phyloP scores from a whole-genome alignment of 208 protist species.

The Acanthamoeba castellanii region DNA sequence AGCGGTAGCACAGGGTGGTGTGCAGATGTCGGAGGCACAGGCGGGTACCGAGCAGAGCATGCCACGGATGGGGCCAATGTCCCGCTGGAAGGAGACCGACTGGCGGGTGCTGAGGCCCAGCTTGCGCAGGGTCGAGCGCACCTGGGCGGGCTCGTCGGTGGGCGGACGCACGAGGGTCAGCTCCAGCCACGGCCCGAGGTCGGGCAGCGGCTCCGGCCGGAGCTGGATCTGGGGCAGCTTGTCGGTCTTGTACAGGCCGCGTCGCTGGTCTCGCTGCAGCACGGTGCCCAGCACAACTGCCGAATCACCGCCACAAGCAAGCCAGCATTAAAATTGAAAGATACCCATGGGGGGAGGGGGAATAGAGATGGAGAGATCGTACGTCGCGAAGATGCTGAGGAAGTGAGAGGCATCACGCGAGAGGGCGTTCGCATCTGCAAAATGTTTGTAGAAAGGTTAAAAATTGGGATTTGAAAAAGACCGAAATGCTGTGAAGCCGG shows the following conservation, averaged over 20 bases:
- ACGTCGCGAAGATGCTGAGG: background rate
- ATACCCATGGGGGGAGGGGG: background rate
- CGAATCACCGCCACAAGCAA: background rate
- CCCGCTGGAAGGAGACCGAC: background rate
- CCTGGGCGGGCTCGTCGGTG: background rate
- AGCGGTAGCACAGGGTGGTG: background rate
- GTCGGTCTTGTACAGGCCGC: background rate
- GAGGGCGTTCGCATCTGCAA: background rate
- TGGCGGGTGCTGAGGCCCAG: constrained; percentile 21
- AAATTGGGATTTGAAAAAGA: background rate
- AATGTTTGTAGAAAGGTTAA: background rate
- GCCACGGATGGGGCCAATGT: background rate
- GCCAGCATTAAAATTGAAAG: background rate
- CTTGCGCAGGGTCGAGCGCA: background rate
- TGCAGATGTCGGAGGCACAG: background rate
- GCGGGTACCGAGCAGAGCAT: background rate
- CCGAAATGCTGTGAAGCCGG: background rate
- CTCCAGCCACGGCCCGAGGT: constrained; percentile 53
- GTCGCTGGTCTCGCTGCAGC: constrained; percentile 6
- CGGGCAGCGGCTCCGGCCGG: background rate
- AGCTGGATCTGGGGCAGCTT: constrained; percentile 1
- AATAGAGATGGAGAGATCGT: background rate
- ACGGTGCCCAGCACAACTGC: background rate
- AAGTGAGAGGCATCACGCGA: background rate
- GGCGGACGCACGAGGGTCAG: constrained; percentile 7